Evolutionary conservation across 768 basidiomycete genomes (phyloP).

Genomic region (Mycena floridula): DNA sequence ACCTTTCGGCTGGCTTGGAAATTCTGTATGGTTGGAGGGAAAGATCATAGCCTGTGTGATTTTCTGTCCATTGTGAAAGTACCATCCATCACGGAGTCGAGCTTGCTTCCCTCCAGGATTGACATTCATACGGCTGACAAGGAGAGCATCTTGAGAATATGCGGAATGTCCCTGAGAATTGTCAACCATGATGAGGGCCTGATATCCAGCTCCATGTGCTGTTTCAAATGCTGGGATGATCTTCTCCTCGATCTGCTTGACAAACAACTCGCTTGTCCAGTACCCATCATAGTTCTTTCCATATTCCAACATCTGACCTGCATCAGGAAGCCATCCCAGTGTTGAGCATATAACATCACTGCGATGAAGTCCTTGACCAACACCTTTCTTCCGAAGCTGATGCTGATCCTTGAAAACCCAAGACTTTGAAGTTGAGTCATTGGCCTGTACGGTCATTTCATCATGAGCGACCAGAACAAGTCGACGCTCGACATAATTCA

Average conservation of each 20-base stretch:
- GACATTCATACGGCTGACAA: constrained; percentile 16
- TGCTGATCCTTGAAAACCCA: constrained; percentile 13
- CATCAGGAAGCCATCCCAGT: constrained; percentile 21
- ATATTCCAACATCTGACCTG: constrained; percentile 24
- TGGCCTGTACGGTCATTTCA: constrained; percentile 34
- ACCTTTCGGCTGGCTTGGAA: constrained; percentile 19
- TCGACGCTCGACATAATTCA: constrained; percentile 14
- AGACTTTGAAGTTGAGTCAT: constrained; percentile 21
- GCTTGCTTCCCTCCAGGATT: constrained; percentile 16
- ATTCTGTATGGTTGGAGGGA: constrained; percentile 12
- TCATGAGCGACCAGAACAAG: too few relatives aligned
- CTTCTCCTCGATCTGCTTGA: constrained; percentile 12
- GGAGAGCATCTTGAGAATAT: constrained; percentile 14
- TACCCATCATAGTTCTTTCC: too few relatives aligned
- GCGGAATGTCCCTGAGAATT: constrained; percentile 21
- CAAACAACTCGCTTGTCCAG: constrained; percentile 24
- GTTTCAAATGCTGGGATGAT: constrained; percentile 14
- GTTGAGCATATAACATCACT: constrained; percentile 28
- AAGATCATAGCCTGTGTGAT: constrained; percentile 17
- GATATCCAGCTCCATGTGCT: constrained; percentile 6
- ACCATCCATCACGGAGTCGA: constrained; percentile 18
- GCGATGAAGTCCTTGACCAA: constrained; percentile 23
- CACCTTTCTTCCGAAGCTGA: constrained; percentile 23
- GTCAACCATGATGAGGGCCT: constrained; percentile 12
- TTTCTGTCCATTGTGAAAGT: constrained; percentile 7